Base-by-base conservation (phyloP, 75 land plant species). In the Ceratopteris richardii region DNA sequence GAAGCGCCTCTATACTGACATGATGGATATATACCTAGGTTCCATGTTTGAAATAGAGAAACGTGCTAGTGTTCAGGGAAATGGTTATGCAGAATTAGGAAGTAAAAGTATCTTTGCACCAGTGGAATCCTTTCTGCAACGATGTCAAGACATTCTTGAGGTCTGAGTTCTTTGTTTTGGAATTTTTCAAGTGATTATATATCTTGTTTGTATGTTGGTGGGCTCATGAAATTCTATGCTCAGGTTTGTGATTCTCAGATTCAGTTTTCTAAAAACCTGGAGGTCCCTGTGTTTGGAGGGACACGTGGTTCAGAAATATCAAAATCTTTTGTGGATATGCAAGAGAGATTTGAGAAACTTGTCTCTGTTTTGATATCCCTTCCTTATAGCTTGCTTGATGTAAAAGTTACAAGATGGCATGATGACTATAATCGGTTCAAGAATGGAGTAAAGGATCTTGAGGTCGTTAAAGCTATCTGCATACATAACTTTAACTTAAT, bases 191-290 rank as follows among this genome's bases (percentile, higher is more conserved):
- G n/a, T n/a, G n/a, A n/a, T n/a, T n/a, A n/a, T n/a, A 46, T 46
- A 5, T 46, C 22, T 46, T 21, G 5, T 17, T 46, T 54, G 31
- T 54, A 17, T 28, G 23, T n/a, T n/a, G n/a, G n/a, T n/a, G n/a
- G n/a, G 23, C 27, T 54, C 31, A 2, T 28, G 29, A 26, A 54
- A 4, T 30, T 40, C 44, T 19, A 31, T 30, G 13, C 31, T 3
- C 71, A 69, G 71, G 71, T 69, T 27, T 69, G 71, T 69, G 71
- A 69, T 69, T 69, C 71, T 23, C 65, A 69, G 29, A 69, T 69
- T 27, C 71, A 69, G 58, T 69, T 69, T 29, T 69, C 71, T 25
- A 40, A 40, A 24, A 52, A 51, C 25, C 1, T 61, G 29, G 64
- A 69, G 33, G 11, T 69, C 3, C 71, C 71, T 54, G 48, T 62